Base-by-base conservation (phyloP, 352 stramenopile genomes). In the Phytophthora kernoviae region DNA sequence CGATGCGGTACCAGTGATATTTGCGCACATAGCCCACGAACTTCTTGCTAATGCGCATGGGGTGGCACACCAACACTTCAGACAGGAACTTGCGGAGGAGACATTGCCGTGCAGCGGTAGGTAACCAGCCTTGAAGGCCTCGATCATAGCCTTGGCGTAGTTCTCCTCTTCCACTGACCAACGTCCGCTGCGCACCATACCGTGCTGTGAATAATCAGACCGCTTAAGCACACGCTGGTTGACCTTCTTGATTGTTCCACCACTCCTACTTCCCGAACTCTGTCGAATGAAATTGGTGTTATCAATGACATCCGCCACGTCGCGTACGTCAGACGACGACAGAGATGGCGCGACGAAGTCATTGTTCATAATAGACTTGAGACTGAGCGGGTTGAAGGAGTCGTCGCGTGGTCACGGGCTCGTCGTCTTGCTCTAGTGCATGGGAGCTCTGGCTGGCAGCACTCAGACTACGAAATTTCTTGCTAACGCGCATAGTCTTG, bases 11-110 rank as follows among this genome's bases (percentile, higher is more conserved):
- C 83, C 83, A 92, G 54, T 92, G 83, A 72, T 92, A 92, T 70
- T 92, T 96, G 63, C 81, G 89, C 27, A 93, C 84, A 46, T 91
- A 91, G 26, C 88, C 88, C 17, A 93, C 84, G 62, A 96, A 96
- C 70, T 96, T 96, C 66, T 96, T 96, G 58, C 87, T 96, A 62
- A 96, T 93, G 49, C 88, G 82, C 88, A 96, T 96, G 34, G 88
- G 87, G 60, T 94, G 83, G 65, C 89, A 96, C 52, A 93, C 77
- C 10, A 96, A 75, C 58, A 92, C 85, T 49, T 93, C 87, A 3
- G 85, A 93, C 5, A 96, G 69, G 55, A 94, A 96, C 60, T 90
- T 92, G 49, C 89, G 84, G 30, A 96, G 77, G 77, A 87, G 36
- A 93, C 87, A 36, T 90, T 94, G 51, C 88, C 87, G 42, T 93